These are phyloP conservation scores for Euphorbia corollata DNA, from an alignment of 441 rosid genomes.

Conservation along the genomic window DNA sequence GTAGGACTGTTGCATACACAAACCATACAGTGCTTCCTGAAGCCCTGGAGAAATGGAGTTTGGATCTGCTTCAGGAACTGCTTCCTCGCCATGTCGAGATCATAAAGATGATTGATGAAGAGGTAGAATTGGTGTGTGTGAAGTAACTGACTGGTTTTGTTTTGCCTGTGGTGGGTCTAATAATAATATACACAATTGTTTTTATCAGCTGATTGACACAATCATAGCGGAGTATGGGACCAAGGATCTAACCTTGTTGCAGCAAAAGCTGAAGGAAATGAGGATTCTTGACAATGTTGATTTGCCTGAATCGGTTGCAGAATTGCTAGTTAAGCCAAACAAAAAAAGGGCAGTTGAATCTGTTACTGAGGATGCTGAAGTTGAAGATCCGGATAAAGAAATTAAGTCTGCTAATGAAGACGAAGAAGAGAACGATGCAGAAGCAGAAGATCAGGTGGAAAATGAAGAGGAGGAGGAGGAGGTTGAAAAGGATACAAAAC, in stretches of 20 bases:
- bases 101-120: constrained; percentile 82
- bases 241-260: constrained; percentile 45
- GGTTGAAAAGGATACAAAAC: too few relatives aligned
- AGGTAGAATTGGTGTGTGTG: constrained; percentile 40
- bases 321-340: constrained; percentile 50
- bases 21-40: constrained; percentile 95
- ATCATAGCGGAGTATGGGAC: constrained; percentile 69
- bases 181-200: constrained; percentile 4
- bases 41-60: constrained; percentile 97
- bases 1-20: constrained; percentile 67
- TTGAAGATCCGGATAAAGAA: constrained; percentile 30
- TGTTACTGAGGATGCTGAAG: constrained; percentile 31
- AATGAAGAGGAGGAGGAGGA: constrained; percentile 38
- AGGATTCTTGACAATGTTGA: constrained; percentile 86
- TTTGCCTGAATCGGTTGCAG: constrained; percentile 59
- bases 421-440: constrained; percentile 17
- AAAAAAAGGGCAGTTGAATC: constrained; percentile 23
- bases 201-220: constrained; percentile 52
- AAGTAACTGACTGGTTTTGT: constrained; percentile 9
- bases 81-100: constrained; percentile 88
- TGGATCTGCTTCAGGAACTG: constrained; percentile 73
- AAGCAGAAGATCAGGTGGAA: constrained; percentile 17
- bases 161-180: constrained; percentile 1
- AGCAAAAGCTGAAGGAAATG: constrained; percentile 70
- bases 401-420: constrained; percentile 17